A percentile compares a stretch with the other conserved stretches of the same genome.
Evolutionary conservation across 73 alveolate genomes (phyloP).

Genomic region (Urostyla sp.): DNA sequence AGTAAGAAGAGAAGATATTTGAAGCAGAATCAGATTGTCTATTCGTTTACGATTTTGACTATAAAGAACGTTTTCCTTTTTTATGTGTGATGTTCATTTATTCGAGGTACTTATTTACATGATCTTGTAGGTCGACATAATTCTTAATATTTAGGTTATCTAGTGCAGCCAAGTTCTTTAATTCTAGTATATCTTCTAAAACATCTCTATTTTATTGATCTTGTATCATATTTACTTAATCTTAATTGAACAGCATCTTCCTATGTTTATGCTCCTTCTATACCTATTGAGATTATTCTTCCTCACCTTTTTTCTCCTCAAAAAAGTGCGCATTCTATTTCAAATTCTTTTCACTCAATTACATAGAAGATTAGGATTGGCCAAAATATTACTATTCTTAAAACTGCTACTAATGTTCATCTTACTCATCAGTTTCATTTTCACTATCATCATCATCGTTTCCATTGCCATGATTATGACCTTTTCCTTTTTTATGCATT

Average conservation of each 20-base stretch:
- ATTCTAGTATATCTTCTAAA: slow-evolving; percentile 30
- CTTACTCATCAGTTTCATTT: not conserved
- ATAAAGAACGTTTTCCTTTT: not conserved
- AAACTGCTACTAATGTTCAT: not conserved
- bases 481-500: not conserved
- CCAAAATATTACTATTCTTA: not conserved
- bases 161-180: slow-evolving; percentile 25
- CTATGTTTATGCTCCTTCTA: not conserved
- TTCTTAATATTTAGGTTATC: slow-evolving; percentile 30
- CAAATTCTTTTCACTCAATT: slow-evolving; percentile 24
- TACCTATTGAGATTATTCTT: too few relatives aligned
- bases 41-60: not conserved
- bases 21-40: slow-evolving; percentile 13
- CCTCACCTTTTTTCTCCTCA: not conserved
- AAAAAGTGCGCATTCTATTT: not conserved
- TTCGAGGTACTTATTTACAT: slow-evolving; percentile 10
- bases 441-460: not conserved
- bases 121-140: slow-evolving; percentile 1
- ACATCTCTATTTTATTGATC: slow-evolving; percentile 1
- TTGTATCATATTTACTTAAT: not conserved
- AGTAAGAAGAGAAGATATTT: not conserved
- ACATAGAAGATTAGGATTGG: too few relatives aligned
- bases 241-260: slow-evolving; percentile 9
- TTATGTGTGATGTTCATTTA: not conserved
- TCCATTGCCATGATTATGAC: not conserved